phyloP scores from a whole-genome alignment of 306 rosid species.

The Canavalia ensiformis region DNA sequence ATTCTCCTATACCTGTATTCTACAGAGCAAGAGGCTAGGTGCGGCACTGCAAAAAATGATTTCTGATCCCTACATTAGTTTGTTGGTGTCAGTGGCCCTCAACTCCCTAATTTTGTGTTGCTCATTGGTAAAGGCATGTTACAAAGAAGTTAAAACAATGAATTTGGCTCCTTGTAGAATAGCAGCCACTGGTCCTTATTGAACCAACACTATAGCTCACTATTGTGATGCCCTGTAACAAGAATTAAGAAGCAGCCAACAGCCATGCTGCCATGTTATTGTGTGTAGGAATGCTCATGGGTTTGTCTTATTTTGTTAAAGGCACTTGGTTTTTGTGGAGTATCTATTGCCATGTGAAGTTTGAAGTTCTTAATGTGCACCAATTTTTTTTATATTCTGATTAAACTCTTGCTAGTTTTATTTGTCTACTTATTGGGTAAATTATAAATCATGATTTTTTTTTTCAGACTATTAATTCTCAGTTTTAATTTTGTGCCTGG shows the following conservation, averaged over 20 bases:
- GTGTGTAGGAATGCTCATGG: neutral
- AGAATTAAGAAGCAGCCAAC: slow-evolving; percentile 16
- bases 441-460: neutral
- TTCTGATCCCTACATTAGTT: slow-evolving; percentile 19
- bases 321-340: slow-evolving; percentile 22
- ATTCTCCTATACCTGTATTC: neutral
- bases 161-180: slow-evolving; percentile 6
- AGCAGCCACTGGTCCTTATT: neutral
- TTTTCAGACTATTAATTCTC: slow-evolving; percentile 25
- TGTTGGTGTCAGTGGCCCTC: neutral
- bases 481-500: slow-evolving; percentile 30
- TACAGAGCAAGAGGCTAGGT: neutral
- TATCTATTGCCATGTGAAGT: slow-evolving; percentile 16
- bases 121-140: neutral
- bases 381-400: neutral
- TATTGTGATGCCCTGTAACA: slow-evolving; percentile 10
- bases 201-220: neutral
- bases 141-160: neutral
- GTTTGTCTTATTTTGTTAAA: neutral
- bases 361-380: neutral
- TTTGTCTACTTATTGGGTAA: slow-evolving; percentile 11
- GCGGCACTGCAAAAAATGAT: neutral
- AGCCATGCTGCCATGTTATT: neutral
- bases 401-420: slow-evolving; percentile 24
- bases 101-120: neutral